A percentile compares a stretch with the other conserved stretches of the same genome.
These are phyloP conservation scores for Lodderomyces orthopsilosis DNA, from an alignment of 1,139 yeast genomes.

Conservation along the genomic window DNA sequence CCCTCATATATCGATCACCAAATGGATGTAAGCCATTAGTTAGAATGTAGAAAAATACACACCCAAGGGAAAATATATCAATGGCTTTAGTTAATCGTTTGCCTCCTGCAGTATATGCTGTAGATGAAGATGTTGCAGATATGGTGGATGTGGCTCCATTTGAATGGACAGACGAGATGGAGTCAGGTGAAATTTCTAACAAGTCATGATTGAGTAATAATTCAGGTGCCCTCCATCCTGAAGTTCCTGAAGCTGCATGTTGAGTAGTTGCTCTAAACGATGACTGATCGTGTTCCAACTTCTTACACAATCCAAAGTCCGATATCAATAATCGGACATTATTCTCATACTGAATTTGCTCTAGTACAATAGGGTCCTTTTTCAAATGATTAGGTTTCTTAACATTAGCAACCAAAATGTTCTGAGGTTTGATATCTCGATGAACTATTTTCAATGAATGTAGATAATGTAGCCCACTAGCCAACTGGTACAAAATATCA, in stretches of 20 bases:
- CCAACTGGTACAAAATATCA: conserved; percentile 70
- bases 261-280: conserved; percentile 91
- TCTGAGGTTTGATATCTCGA: conserved; percentile 94
- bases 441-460: conserved; percentile 93
- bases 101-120: conserved; percentile 19
- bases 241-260: conserved; percentile 87
- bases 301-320: conserved; percentile 94
- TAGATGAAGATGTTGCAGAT: conserved; percentile 4
- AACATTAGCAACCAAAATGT: conserved; percentile 80
- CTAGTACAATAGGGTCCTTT: background rate
- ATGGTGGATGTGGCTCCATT: conserved; percentile 6
- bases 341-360: conserved; percentile 10
- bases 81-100: conserved; percentile 84
- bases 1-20: conserved; percentile 85
- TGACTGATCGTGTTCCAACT: conserved; percentile 86
- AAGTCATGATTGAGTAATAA: conserved; percentile 51
- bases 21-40: conserved; percentile 91
- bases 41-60: conserved; percentile 85
- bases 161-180: conserved; percentile 36
- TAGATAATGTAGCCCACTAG: conserved; percentile 80
- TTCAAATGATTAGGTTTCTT: conserved; percentile 15
- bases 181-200: conserved; percentile 40
- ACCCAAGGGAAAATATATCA: conserved; percentile 91
- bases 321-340: conserved; percentile 71
- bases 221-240: conserved; percentile 99